Conservation (phyloP, 176 grass and related monocot genomes). For the Oryza brachyantha region DNA sequence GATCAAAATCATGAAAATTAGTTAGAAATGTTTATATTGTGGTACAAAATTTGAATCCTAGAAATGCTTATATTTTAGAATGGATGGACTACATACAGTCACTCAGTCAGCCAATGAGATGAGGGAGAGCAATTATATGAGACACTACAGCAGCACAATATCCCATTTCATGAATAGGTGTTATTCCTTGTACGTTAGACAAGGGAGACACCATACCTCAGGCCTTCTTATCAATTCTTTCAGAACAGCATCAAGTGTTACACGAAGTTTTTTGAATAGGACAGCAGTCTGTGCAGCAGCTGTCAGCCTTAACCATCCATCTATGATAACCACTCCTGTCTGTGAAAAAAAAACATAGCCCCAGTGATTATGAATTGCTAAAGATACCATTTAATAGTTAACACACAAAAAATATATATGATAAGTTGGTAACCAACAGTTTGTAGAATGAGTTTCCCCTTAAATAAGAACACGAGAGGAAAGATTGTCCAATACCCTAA, state of each 20-base stretch:
- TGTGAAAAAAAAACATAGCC: constrained; percentile 35
- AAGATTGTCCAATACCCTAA: background rate
- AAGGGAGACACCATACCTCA: constrained; percentile 51
- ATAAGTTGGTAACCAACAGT: background rate
- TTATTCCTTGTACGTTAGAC: constrained; percentile 15
- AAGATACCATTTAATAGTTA: background rate
- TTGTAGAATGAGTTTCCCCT: background rate
- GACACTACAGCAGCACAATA: constrained; percentile 4
- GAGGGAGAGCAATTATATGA: constrained; percentile 5
- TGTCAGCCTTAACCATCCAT: constrained; percentile 86
- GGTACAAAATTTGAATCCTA: too few relatives aligned
- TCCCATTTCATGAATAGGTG: background rate
- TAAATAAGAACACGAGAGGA: background rate
- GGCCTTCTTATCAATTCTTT: constrained; percentile 89
- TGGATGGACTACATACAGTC: too few relatives aligned
- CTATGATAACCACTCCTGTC: constrained; percentile 76
- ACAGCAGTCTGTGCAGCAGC: constrained; percentile 91
- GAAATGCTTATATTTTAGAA: too few relatives aligned
- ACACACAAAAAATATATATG: background rate
- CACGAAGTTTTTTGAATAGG: constrained; percentile 82
- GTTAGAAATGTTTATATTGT: too few relatives aligned
- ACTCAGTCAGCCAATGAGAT: background rate
- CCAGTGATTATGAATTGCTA: constrained; percentile 21
- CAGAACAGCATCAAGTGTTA: constrained; percentile 80
- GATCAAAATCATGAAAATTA: too few relatives aligned